Evolutionary conservation across 345 rosid genomes (phyloP), one percentile per base, ranked within the genome.

Genomic region (Sisymbrium irio): DNA sequence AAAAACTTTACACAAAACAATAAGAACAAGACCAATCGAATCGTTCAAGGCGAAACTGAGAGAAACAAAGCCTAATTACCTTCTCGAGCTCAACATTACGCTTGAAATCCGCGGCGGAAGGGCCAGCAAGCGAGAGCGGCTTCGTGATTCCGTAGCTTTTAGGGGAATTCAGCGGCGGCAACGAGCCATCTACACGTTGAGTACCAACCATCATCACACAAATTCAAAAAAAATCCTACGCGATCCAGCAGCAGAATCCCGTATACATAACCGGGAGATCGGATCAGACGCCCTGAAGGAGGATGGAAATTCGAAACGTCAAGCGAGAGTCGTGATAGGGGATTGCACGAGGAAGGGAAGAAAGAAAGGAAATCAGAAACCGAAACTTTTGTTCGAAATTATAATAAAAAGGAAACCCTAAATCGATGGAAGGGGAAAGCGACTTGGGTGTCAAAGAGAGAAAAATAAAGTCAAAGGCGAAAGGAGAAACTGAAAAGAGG

Each of bases 71-170:
- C 7, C 6, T 56, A 39, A 18, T 51, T 51, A 78, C 98, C 91
- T 87, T 87, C 76, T 88, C 91, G 20, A 93, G 82, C 75, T 87
- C 89, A 1, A 58, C 35, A 77, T 81, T 89, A 33, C 89, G 86
- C 74, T 79, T 92, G 15, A 78, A 18, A 89, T 93, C 97, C 32
- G 80, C 86, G n/a, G 88, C 79, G 0, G 84, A 81, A 20, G 98
- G 98, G 50, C 89, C 96, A 20, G 91, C 82, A 57, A 86, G 64
- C 18, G 98, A 93, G 59, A 93, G 88, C 20, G 97, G 96, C 67
- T 91, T 84, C 69, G 90, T 89, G 39, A 89, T 91, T 49, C 94
- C 97, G 57, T 39, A 83, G 27, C 79, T 84, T 69, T 71, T 69
- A 27, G 79, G 46, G 12, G 58, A 79, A 54, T 74, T 54, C 39